Evolutionary conservation across 169 alveolate species (phyloP), one percentile per base, ranked within the genome.

Genomic region (Plasmodium berghei): DNA sequence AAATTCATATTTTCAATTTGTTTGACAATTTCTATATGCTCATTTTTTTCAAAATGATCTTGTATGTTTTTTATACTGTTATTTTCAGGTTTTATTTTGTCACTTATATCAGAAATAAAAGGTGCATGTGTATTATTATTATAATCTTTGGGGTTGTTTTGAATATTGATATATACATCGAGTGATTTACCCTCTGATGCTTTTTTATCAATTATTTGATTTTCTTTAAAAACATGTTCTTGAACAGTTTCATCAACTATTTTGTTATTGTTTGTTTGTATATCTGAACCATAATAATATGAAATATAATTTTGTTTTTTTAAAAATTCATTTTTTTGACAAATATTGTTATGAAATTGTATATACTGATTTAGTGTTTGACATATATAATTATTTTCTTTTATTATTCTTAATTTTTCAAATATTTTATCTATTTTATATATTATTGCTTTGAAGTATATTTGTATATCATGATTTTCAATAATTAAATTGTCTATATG

Each of bases 371-470:
- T 77, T 42, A 77, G 14, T 10, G 42, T 40, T 66, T 77, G 80
- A 49, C 20, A 20, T 52, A 77, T 42, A 16, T 66, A 20, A 48
- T 64, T 12, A 42, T 56, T 63, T 20, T 77, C 89, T 45, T 56
- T 64, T 55, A 77, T 42, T 64, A 77, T 52, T 16, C 64, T 52
- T 0, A 77, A 48, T 58, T 66, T 77, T 77, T 77, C 89, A 55
- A 77, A 77, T 1, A 72, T 64, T 45, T 77, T 77, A 45, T 77
- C 89, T 20, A 77, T n/a, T 6, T 45, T 64, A 70, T 64, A 77
- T 59, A 77, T 45, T n/a, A 77, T 42, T 8, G 89, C 67, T 70
- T 77, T 77, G 26, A 64, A 77, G 28, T 77, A 70, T 12, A 77
- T 45, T n/a, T 64, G 6, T 18, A 77, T 66, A 59, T 77, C 89